These are phyloP conservation scores for Gaultheria prostrata DNA, from an alignment of 148 eudicot species.

Conservation along the genomic window DNA sequence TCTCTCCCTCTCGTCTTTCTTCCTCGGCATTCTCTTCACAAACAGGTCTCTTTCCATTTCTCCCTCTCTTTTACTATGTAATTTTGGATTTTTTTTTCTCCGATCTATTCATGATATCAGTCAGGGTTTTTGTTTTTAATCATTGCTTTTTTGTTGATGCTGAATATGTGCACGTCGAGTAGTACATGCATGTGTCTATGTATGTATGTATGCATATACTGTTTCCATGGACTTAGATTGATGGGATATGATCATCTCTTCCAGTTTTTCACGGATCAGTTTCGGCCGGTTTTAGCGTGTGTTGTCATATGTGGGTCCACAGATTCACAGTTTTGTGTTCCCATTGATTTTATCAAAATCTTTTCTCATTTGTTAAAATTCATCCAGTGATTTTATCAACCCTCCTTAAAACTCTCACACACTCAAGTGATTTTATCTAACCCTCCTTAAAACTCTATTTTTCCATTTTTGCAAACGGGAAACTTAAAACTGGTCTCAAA, in stretches of 20 bases:
- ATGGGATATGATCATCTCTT: background rate
- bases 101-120: background rate
- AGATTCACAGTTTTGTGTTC: background rate
- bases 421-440: too few species aligned
- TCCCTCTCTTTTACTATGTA: background rate
- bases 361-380: too few species aligned
- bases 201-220: background rate
- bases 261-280: background rate
- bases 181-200: background rate
- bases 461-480: too few species aligned
- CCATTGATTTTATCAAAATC: too few species aligned
- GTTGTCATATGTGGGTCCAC: too few species aligned
- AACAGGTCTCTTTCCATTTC: conserved; percentile 47
- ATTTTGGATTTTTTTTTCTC: background rate
- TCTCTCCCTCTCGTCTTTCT: conserved; percentile 59
- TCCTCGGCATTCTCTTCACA: conserved; percentile 67
- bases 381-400: too few species aligned
- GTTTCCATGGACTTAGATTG: background rate
- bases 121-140: background rate
- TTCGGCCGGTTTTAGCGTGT: background rate
- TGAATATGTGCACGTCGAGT: background rate
- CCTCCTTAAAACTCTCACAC: too few species aligned
- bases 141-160: background rate
- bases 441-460: too few species aligned
- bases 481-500: background rate